Conservation (phyloP, 768 basidiomycete genomes). For the Kwoniella botswanensis region DNA sequence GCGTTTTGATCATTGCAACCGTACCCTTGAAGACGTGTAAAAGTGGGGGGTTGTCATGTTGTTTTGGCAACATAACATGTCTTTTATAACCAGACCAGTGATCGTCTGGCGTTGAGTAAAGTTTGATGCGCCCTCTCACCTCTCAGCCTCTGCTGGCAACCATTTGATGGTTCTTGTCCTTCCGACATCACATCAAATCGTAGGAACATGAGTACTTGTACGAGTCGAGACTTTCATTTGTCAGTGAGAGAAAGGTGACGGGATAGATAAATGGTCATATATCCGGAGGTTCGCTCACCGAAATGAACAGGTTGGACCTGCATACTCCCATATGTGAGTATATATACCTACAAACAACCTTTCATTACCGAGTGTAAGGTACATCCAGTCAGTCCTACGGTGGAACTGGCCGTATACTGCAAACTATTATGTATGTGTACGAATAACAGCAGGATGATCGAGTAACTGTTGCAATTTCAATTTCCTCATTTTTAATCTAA, state of each 20-base stretch:
- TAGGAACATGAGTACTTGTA: too few species aligned
- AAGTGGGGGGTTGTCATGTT: neutral
- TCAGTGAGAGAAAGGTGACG: neutral
- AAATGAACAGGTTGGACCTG: neutral
- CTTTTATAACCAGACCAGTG: too few species aligned
- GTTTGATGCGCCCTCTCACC: neutral
- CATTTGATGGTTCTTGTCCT: neutral
- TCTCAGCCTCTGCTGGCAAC: too few species aligned
- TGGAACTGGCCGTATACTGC: neutral
- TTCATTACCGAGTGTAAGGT: neutral
- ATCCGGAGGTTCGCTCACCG: neutral
- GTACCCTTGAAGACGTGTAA: neutral
- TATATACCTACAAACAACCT: neutral
- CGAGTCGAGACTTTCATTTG: neutral
- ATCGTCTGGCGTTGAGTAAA: too few species aligned
- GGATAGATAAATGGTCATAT: neutral
- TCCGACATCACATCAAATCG: neutral
- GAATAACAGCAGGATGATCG: neutral
- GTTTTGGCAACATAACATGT: too few species aligned
- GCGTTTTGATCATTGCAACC: neutral
- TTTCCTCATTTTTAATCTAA: too few species aligned
- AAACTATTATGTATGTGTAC: neutral
- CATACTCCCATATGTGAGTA: neutral
- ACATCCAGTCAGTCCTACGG: too few species aligned
- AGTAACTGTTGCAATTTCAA: too few species aligned